A percentile compares a stretch with the other conserved stretches of the same genome.
Evolutionary conservation across 768 basidiomycete genomes (phyloP).

Genomic region (Rubroboletus satanas): DNA sequence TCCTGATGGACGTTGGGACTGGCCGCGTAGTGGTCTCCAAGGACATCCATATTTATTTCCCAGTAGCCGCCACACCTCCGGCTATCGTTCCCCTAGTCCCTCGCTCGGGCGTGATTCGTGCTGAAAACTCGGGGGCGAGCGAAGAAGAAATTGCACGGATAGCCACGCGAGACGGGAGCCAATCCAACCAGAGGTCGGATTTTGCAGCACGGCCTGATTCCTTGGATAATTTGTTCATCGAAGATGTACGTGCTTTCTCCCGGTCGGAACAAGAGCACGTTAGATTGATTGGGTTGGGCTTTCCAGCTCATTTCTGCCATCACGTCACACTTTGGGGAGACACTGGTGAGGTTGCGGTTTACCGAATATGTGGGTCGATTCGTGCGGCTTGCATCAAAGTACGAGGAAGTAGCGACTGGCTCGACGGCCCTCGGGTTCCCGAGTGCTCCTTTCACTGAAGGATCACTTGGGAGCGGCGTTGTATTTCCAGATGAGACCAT

Average conservation of each 20-base stretch:
- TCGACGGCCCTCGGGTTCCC: constrained; percentile 74
- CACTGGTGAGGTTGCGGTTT: constrained; percentile 81
- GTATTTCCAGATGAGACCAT: constrained; percentile 70
- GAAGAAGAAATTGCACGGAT: constrained; percentile 70
- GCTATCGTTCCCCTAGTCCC: constrained; percentile 43
- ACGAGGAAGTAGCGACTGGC: constrained; percentile 79
- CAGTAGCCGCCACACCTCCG: constrained; percentile 40
- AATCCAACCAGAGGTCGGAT: constrained; percentile 52
- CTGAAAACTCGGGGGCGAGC: constrained; percentile 57
- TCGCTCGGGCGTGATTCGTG: constrained; percentile 60
- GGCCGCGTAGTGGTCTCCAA: constrained; percentile 85
- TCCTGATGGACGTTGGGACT: constrained; percentile 86
- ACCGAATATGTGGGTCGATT: constrained; percentile 87
- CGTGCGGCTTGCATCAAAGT: constrained; percentile 82
- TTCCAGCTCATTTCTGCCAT: constrained; percentile 73
- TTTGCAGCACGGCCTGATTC: constrained; percentile 54
- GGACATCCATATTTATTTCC: constrained; percentile 65
- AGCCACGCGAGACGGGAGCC: constrained; percentile 45
- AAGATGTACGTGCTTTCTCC: constrained; percentile 63
- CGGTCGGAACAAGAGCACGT: background rate
- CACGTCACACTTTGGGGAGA: constrained; percentile 88
- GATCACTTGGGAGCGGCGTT: constrained; percentile 71
- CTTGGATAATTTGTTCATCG: constrained; percentile 84
- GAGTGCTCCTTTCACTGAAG: constrained; percentile 45
- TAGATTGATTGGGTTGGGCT: background rate